Evolutionary conservation across 129 eudicot genomes (phyloP).

Genomic region (Apium graveolens): DNA sequence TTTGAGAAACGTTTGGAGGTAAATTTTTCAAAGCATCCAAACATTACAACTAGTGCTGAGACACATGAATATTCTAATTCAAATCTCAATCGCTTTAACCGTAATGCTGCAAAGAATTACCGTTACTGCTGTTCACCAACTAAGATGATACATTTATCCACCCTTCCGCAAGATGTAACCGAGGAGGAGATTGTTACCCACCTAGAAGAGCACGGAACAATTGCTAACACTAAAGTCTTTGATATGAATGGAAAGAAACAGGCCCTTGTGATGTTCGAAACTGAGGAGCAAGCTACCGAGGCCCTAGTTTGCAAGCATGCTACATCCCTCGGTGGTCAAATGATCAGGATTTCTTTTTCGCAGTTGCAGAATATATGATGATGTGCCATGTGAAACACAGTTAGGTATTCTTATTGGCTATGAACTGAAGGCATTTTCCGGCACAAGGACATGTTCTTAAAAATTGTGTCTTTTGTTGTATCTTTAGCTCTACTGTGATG

Average conservation of each 20-base stretch:
- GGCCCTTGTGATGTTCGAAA: conserved; percentile 68
- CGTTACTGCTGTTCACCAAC: conserved; percentile 98
- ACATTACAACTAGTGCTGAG: conserved; percentile 84
- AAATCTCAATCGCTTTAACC: conserved; percentile 87
- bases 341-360: conserved; percentile 82
- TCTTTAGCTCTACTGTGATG: neutral
- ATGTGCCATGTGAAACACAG: neutral
- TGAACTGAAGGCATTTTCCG: neutral
- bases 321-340: conserved; percentile 57
- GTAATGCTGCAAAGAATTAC: conserved; percentile 89
- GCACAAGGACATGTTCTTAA: neutral
- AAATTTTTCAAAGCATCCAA: conserved; percentile 70
- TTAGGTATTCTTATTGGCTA: neutral
- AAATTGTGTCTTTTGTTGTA: neutral
- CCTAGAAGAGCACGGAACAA: conserved; percentile 79
- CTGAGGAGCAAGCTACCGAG: conserved; percentile 82
- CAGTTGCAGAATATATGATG: conserved; percentile 73
- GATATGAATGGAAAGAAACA: conserved; percentile 97
- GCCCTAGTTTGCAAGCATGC: conserved; percentile 98
- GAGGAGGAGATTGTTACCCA: conserved; percentile 73
- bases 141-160: conserved; percentile 92
- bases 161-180: conserved; percentile 74
- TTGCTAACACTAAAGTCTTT: conserved; percentile 58
- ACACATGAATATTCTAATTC: conserved; percentile 90
- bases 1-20: conserved; percentile 92